phyloP scores from a whole-genome alignment of 106 monocot species.

The Triglochin maritima region DNA sequence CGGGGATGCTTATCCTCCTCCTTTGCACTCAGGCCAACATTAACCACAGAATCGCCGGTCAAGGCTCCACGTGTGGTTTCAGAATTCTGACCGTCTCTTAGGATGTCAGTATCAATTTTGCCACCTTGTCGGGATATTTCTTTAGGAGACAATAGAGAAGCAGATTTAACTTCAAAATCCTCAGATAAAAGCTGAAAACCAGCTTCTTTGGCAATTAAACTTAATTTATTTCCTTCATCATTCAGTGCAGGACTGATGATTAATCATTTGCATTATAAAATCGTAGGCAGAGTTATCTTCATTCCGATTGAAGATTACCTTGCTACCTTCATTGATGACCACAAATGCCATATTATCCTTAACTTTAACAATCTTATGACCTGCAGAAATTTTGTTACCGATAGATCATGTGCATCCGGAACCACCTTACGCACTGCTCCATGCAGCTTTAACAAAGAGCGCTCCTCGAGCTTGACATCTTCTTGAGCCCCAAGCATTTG shows the following conservation, averaged over 20 bases:
- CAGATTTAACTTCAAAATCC: conserved; percentile 71
- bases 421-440: conserved; percentile 11
- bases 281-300: conserved; percentile 33
- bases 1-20: conserved; percentile 25
- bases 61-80: conserved; percentile 5
- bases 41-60: conserved; percentile 9
- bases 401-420: conserved; percentile 3
- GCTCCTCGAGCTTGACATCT: not conserved
- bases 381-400: conserved; percentile 5
- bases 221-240: conserved; percentile 56
- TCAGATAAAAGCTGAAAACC: conserved; percentile 88
- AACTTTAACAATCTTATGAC: conserved; percentile 26
- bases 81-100: conserved; percentile 14
- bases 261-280: conserved; percentile 44
- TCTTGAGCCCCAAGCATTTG: not conserved
- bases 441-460: conserved; percentile 1
- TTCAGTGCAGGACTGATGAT: conserved; percentile 24
- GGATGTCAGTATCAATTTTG: not conserved
- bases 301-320: conserved; percentile 23
- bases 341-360: conserved; percentile 48
- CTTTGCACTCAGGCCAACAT: conserved; percentile 1
- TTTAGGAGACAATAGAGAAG: conserved; percentile 16
- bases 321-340: conserved; percentile 37
- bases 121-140: conserved; percentile 17
- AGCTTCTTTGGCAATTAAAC: conserved; percentile 71